Base-by-base conservation (phyloP, 768 basidiomycete genomes). In the Trametes meyenii region DNA sequence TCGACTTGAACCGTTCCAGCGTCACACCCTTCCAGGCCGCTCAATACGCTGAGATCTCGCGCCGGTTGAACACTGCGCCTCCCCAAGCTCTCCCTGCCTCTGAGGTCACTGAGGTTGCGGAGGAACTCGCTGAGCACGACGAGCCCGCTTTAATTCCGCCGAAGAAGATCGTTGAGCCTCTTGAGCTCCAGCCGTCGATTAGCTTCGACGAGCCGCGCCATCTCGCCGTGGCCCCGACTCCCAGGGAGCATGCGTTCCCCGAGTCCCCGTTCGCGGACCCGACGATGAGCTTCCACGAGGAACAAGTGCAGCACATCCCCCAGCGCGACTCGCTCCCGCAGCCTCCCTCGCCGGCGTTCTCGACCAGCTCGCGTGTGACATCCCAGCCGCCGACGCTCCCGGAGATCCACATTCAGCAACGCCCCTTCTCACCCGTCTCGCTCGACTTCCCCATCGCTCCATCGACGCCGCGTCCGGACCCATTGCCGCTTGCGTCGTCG, bases 11-110 rank as follows among this genome's bases (percentile, higher is more conserved):
- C 69, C 80, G 90, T 45, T 85, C 85, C 17, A 89, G 88, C 66
- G 83, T 90, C 2, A 85, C 88, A 3, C 89, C 89, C 0, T 89
- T 81, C 79, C 90, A 92, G 69, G 89, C 87, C 42, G 81, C 79
- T 0, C 90, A 92, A 70, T 91, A 91, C 67, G 83, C 79, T 19
- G 89, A 87, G 67, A 90, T 90, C 57, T 83, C 86, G 5, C 77
- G 81, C 66, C 81, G 76, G 19, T 71, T 92, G 42, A 80, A 84
- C 60, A 35, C 66, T 4, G 64, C 67, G 8, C 68, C 71, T 8
- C 70, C 71, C 4, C 51, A 58, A 11, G 61, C 61, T 43, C 53
- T 75, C 26, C 68, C 75, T 36, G 66, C 66, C 38, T 51, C 62
- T 43, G 64, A 61, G 1, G 63, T 65, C 46, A 58, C 62, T 45